Evolutionary conservation across 345 rosid species (phyloP), one percentile per base, ranked within the genome.

Genomic region (Syzygium aqueum): DNA sequence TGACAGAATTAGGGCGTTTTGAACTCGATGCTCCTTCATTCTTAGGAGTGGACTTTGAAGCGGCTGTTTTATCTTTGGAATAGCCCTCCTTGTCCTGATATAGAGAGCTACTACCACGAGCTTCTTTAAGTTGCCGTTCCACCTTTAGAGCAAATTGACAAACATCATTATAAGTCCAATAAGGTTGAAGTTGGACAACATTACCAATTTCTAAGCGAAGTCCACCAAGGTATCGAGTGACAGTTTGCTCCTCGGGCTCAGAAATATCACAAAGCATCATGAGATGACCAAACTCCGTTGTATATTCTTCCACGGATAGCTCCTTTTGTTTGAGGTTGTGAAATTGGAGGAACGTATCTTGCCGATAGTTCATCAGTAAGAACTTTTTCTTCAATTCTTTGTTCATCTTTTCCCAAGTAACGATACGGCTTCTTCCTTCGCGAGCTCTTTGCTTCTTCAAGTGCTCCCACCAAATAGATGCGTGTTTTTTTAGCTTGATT

Each of bases 91-190:
- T 13, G 14, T 61, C n/a, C 14, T 0, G 8, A n/a, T 61, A 3
- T 0, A 0, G 0, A 61, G 8, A 61, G 1, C 3, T 61, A 61
- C 4, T 7, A 61, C 73, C 33, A 6, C 4, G 0, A n/a, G 33
- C 33, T 14, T 61, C 28, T 61, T 61, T 6, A n/a, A 61, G 19
- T n/a, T 61, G 33, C 2, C 1, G 0, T n/a, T 61, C 33, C 37
- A 61, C 33, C 19, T 30, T 61, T 5, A 61, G 19, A 10, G 17
- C 17, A n/a, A 61, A 33, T 61, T 61, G 73, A n/a, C 19, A n/a
- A 61, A 61, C 19, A 61, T 61, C 33, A 61, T 61, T 61, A 8
- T n/a, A 61, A 27, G 17, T n/a, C 73, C 6, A 61, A 6, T 61
- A n/a, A 61, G 8, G 33, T 61, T 13, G 73, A 61, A 61, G 0